Conservation (phyloP, 371 early-diverging fungal species). For the Cokeromyces recurvatus region DNA sequence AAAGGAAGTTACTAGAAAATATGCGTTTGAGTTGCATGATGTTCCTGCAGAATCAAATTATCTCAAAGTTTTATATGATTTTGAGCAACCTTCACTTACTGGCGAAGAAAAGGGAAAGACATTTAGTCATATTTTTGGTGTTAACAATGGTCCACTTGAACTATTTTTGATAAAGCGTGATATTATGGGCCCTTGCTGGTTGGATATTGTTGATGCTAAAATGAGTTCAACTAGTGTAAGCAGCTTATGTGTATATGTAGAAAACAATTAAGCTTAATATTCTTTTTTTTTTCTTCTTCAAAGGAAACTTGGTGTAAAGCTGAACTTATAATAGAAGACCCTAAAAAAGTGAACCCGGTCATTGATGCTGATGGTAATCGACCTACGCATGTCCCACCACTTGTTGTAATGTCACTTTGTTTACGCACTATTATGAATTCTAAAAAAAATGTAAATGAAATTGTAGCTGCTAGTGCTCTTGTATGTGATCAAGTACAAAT, state of each 20-base stretch:
- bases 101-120: constrained; percentile 68
- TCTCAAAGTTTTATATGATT: constrained; percentile 84
- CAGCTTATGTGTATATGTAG: not conserved
- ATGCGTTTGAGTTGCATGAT: constrained; percentile 88
- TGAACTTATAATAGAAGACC: constrained; percentile 65
- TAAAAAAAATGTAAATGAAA: constrained; percentile 80
- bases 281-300: constrained; percentile 13
- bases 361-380: constrained; percentile 42
- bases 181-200: constrained; percentile 98
- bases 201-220: constrained; percentile 53
- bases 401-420: constrained; percentile 82
- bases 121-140: constrained; percentile 88
- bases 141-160: constrained; percentile 87
- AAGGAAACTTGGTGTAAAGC: constrained; percentile 83
- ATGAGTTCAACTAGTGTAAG: constrained; percentile 45
- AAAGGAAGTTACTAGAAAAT: constrained; percentile 75
- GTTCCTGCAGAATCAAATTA: constrained; percentile 83
- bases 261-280: constrained; percentile 16
- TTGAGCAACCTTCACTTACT: constrained; percentile 66
- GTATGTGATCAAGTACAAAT: constrained; percentile 46
- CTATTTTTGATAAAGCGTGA: constrained; percentile 88
- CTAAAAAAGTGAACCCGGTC: constrained; percentile 66
- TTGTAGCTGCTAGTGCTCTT: constrained; percentile 56
- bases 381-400: constrained; percentile 61
- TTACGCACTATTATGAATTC: constrained; percentile 80